These are phyloP conservation scores for Yamadazyma atmosphaerica DNA, from an alignment of 1,139 yeast genomes.

Conservation along the genomic window DNA sequence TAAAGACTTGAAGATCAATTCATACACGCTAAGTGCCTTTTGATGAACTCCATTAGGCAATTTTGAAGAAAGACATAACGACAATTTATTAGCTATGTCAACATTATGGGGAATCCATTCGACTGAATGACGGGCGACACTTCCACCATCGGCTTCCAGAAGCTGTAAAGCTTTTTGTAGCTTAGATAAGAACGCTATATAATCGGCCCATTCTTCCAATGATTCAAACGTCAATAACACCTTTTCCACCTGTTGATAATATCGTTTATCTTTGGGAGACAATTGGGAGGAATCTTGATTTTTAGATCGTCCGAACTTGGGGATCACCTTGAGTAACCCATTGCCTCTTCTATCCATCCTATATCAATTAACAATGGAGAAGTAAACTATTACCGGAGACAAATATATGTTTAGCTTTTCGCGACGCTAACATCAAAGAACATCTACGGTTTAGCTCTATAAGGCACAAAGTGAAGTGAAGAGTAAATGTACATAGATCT, in stretches of 20 bases:
- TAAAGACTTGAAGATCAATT: conserved; percentile 62
- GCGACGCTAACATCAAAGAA: too few species aligned
- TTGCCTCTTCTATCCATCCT: conserved; percentile 6
- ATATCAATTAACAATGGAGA: too few species aligned
- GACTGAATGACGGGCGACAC: conserved; percentile 37
- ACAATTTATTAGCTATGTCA: conserved; percentile 50
- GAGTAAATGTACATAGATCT: too few species aligned
- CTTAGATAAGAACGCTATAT: conserved; percentile 81
- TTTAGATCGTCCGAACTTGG: conserved; percentile 8
- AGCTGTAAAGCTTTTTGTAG: conserved; percentile 63
- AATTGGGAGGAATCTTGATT: conserved; percentile 8
- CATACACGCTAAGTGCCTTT: conserved; percentile 78
- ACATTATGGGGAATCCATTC: conserved; percentile 41
- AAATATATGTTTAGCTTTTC: too few species aligned
- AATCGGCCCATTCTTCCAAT: conserved; percentile 99
- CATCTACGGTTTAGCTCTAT: too few species aligned
- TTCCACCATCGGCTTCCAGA: conserved; percentile 32
- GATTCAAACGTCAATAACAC: conserved; percentile 77
- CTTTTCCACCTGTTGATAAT: conserved; percentile 64
- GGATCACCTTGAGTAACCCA: conserved; percentile 9
- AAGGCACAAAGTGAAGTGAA: too few species aligned
- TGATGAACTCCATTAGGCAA: conserved; percentile 96
- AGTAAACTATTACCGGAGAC: too few species aligned
- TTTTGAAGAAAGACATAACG: conserved; percentile 70
- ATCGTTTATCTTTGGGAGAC: conserved; percentile 45